A percentile compares a stretch with the other conserved stretches of the same genome.
These are phyloP conservation scores for Paramyrothecium roridum DNA, from an alignment of 2,329 filamentous ascomycete genomes.

Conservation along the genomic window DNA sequence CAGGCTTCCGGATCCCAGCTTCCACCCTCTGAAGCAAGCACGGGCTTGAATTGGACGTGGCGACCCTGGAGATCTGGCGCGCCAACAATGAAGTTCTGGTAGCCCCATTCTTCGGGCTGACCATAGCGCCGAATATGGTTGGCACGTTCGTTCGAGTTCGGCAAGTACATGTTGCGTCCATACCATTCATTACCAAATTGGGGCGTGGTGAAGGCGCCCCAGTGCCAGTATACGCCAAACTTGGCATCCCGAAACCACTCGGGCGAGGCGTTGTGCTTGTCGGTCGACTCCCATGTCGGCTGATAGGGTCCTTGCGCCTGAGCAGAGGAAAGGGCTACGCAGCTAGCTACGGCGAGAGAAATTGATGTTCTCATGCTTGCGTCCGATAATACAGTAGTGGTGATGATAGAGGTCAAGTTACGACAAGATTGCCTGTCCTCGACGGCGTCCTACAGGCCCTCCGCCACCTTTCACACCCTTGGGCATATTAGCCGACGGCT, in stretches of 20 bases:
- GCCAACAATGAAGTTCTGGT: constrained; percentile 10
- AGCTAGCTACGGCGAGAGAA: too few species aligned
- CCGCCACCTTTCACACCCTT: too few species aligned
- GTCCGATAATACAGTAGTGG: too few species aligned
- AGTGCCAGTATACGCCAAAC: constrained; percentile 12
- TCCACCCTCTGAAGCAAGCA: constrained; percentile 7
- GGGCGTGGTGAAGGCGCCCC: constrained; percentile 10
- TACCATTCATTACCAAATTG: constrained; percentile 8
- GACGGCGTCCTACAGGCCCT: too few species aligned
- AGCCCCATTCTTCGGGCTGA: constrained; percentile 6
- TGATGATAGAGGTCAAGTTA: too few species aligned
- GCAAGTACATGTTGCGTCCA: constrained; percentile 5
- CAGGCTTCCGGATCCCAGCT: constrained; percentile 8
- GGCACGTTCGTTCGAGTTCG: background rate
- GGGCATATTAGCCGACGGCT: too few species aligned
- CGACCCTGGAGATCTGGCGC: constrained; percentile 4
- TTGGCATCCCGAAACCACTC: constrained; percentile 12
- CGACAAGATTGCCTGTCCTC: too few species aligned
- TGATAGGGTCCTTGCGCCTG: too few species aligned
- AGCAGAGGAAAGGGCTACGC: too few species aligned
- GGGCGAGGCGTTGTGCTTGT: constrained; percentile 3
- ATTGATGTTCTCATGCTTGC: too few species aligned
- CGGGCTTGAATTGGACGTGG: constrained; percentile 6
- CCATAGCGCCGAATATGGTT: constrained; percentile 6
- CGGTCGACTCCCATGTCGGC: constrained; percentile 8